Base-by-base conservation (phyloP, 1,284 basidiomycete genomes). In the Marasmius tenuissimus region DNA sequence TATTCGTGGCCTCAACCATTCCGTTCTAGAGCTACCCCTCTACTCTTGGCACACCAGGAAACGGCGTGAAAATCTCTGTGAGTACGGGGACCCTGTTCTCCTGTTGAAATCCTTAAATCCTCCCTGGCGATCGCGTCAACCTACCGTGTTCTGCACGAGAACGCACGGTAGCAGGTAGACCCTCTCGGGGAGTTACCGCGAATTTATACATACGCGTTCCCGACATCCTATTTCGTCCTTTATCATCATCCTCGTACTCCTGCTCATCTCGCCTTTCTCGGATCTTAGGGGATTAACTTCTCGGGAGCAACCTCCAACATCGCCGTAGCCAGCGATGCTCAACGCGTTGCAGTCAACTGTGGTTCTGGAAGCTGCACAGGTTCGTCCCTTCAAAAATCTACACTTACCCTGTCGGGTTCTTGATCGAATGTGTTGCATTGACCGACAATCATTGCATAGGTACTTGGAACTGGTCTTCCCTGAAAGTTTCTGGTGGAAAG, bases 401-500 rank as follows among this genome's bases (percentile, higher is more conserved):
- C 4, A 18, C 27, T 27, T 27, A 27, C 27, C 27, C 27, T 27
- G 27, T 27, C 34, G 11, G 16, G 34, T 22, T 8, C 37, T 39
- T n/a, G 18, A 22, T 4, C 4, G n/a, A 7, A 14, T 34, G 16
- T 14, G 4, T 18, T 33, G 37, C 14, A 38, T 14, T n/a, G 22
- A n/a, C 2, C 35, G 16, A 12, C 50, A 33, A 40, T 10, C 8
- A n/a, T 20, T 53, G 48, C 48, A 48, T 56, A 75, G 84, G 84
- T 6, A 73, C 71, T 0, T 87, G 85, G 85, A 70, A 85, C 66
- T 87, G 84, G 81, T 71, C 77, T 8, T 71, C 70, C 34, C 75
- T 88, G 54, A 70, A 75, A 57, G 76, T 78, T 8, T 74, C 74
- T 6, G 62, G 62, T 20, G 62, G 62, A 11, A 42, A 45, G 27